Conservation (phyloP, 139 green algal species). For the Chlorella vulgaris region DNA sequence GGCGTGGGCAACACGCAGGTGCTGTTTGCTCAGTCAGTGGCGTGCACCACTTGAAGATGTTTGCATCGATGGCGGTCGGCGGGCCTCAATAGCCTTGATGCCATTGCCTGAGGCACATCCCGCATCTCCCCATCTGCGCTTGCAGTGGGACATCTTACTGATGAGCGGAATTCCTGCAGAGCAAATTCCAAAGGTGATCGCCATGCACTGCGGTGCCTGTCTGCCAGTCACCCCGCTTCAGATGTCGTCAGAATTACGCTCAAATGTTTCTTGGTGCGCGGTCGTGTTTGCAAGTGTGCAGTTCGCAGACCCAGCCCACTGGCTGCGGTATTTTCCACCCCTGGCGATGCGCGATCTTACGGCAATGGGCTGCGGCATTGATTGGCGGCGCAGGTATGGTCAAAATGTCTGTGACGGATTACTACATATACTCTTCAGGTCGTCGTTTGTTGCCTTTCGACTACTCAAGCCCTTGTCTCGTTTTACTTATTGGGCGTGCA, state of each 20-base stretch:
- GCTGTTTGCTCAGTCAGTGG: neutral
- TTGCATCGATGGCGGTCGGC: no score
- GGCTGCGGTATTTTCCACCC: conserved; percentile 96
- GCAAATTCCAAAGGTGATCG: conserved; percentile 90
- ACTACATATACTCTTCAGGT: no score
- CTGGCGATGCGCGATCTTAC: conserved; percentile 87
- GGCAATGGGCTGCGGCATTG: conserved; percentile 94
- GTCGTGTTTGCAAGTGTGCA: neutral
- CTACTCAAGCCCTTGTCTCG: no score
- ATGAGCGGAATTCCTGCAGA: conserved; percentile 84
- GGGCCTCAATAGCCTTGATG: no score
- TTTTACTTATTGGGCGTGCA: conserved; percentile 21
- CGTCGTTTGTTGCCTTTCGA: no score
- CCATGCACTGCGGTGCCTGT: no score
- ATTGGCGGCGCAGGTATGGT: conserved; percentile 85
- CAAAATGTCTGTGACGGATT: neutral
- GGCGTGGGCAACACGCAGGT: conserved; percentile 75
- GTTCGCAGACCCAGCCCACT: conserved; percentile 72
- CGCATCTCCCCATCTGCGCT: no score
- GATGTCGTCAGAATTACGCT: conserved; percentile 53
- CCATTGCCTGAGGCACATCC: no score
- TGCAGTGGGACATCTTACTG: conserved; percentile 94
- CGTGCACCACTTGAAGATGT: no score
- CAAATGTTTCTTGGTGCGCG: neutral
- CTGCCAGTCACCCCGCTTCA: no score